Conservation (phyloP, 2,329 filamentous ascomycete species). For the Microsporum audouinii region DNA sequence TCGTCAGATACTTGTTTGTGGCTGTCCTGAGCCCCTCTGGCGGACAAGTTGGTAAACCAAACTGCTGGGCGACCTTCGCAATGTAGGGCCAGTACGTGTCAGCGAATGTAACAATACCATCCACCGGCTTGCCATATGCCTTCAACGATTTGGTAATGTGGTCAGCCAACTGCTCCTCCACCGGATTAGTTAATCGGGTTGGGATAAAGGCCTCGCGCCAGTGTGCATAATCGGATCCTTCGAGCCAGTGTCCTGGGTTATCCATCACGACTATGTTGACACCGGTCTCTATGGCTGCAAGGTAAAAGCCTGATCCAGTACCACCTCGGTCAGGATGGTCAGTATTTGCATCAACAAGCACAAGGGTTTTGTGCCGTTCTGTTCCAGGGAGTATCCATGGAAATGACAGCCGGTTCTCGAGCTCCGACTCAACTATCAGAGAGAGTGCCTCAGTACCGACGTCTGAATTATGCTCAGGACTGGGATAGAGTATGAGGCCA, state of each 20-base stretch:
- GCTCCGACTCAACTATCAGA: background rate
- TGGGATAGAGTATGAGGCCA: background rate
- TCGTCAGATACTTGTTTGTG: slow-evolving; percentile 4
- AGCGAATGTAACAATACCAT: slow-evolving; percentile 3
- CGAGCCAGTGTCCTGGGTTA: slow-evolving; percentile 31
- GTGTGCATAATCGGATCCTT: slow-evolving; percentile 18
- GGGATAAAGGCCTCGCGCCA: slow-evolving; percentile 24
- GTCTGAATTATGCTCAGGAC: background rate
- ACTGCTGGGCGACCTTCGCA: background rate
- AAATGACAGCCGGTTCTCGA: slow-evolving; percentile 4
- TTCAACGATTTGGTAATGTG: background rate
- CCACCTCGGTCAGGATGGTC: slow-evolving; percentile 1
- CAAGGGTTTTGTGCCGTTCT: background rate
- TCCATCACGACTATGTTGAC: slow-evolving; percentile 31
- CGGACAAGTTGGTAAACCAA: background rate
- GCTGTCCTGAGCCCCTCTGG: background rate
- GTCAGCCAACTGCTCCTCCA: background rate
- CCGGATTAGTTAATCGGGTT: background rate
- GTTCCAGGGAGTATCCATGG: slow-evolving; percentile 3
- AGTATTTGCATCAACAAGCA: slow-evolving; percentile 4
- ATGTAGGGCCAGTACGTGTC: background rate
- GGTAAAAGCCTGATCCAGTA: background rate
- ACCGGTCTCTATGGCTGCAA: slow-evolving; percentile 25
- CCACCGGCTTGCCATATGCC: slow-evolving; percentile 9
- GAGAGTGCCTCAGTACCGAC: background rate